Conservation (phyloP, 2,329 filamentous ascomycete species). For the Lasiodiplodia hormozganensis region DNA sequence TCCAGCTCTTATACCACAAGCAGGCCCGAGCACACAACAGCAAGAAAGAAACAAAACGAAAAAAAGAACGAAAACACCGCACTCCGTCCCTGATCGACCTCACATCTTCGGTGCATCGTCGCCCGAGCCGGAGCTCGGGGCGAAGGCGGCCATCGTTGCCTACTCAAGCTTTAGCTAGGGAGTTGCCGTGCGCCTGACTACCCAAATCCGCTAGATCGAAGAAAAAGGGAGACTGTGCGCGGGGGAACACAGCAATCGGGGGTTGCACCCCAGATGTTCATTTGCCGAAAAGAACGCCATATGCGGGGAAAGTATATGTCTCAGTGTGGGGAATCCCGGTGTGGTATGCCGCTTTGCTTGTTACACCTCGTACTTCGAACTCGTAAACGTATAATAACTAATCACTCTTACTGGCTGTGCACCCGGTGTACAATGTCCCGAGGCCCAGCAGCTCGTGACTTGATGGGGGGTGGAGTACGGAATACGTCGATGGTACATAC, state of each 20-base stretch:
- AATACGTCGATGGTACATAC: no score
- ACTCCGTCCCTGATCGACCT: slow-evolving; percentile 1
- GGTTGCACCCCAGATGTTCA: slow-evolving; percentile 1
- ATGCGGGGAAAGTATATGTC: neutral
- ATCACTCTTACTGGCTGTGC: neutral
- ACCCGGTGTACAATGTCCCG: slow-evolving; percentile 1
- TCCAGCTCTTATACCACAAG: neutral
- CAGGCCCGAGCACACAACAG: neutral
- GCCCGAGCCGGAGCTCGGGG: slow-evolving; percentile 12
- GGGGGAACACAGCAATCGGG: neutral
- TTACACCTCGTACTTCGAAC: neutral
- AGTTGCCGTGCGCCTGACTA: no score
- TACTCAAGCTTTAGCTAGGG: neutral
- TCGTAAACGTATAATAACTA: neutral
- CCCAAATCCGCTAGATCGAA: neutral
- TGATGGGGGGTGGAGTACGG: no score
- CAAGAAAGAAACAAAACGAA: neutral
- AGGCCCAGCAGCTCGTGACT: neutral
- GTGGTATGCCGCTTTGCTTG: no score
- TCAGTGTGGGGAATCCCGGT: slow-evolving; percentile 11
- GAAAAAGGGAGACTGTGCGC: neutral
- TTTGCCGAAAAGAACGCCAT: neutral
- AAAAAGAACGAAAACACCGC: neutral
- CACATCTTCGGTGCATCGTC: slow-evolving; percentile 8
- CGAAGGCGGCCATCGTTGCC: neutral